Conservation (phyloP, 352 stramenopile genomes). For the Globisporangium spinosum region DNA sequence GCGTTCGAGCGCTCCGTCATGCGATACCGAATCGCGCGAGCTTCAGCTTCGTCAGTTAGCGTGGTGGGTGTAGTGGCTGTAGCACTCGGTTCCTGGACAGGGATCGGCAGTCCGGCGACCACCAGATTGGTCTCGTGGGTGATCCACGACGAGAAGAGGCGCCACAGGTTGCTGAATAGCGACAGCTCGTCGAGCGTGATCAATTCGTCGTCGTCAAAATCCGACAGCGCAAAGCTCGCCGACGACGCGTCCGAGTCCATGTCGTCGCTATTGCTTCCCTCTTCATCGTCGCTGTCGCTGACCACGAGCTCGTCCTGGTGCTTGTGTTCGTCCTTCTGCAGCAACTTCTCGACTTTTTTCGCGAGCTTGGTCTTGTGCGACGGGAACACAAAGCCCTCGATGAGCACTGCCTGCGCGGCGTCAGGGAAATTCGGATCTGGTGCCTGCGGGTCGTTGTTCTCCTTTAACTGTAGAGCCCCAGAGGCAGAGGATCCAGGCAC, state of each 20-base stretch:
- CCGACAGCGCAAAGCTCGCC: conserved; percentile 54
- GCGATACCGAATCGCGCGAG: conserved; percentile 43
- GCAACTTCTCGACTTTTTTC: conserved; percentile 63
- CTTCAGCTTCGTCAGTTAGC: conserved; percentile 30
- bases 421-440: conserved; percentile 53
- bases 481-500: conserved; percentile 15
- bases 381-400: conserved; percentile 84
- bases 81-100: conserved; percentile 16
- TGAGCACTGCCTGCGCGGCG: conserved; percentile 55
- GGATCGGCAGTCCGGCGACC: conserved; percentile 34
- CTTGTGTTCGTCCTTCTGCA: conserved; percentile 30
- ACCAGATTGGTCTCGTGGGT: conserved; percentile 67
- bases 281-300: conserved; percentile 64
- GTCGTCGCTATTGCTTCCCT: conserved; percentile 14
- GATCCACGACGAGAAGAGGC: conserved; percentile 63
- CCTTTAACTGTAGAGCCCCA: conserved; percentile 28
- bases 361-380: conserved; percentile 71
- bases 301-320: conserved; percentile 55
- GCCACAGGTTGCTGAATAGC: conserved; percentile 71
- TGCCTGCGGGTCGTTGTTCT: conserved; percentile 33
- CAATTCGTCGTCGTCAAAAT: conserved; percentile 70
- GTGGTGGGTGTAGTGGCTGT: background rate
- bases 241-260: conserved; percentile 49
- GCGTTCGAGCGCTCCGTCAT: conserved; percentile 63
- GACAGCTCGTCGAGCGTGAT: conserved; percentile 66